phyloP scores from a whole-genome alignment of 2,329 filamentous ascomycete species.

The Ceratocystiopsis brevicomis region DNA sequence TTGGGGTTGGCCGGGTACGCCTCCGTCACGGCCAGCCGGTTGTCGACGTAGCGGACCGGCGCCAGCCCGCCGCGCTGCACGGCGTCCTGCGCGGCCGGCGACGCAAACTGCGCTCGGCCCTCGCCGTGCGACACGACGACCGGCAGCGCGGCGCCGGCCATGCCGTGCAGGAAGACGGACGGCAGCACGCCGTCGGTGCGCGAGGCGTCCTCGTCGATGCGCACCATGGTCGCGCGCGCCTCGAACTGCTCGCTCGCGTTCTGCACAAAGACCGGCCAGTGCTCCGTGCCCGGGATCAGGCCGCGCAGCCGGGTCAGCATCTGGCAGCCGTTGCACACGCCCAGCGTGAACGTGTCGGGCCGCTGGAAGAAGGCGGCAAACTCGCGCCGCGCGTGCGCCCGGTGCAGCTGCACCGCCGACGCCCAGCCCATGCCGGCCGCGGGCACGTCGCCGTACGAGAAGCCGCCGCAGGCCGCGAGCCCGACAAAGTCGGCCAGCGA shows the following conservation, averaged over 20 bases:
- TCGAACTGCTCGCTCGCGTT: constrained; percentile 84
- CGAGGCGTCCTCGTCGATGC: constrained; percentile 41
- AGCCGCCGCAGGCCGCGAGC: constrained; percentile 86
- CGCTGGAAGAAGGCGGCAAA: constrained; percentile 76
- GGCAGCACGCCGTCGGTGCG: constrained; percentile 19
- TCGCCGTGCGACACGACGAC: constrained; percentile 86
- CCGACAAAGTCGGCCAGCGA: constrained; percentile 71
- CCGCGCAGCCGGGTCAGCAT: constrained; percentile 72
- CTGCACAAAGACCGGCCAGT: constrained; percentile 73
- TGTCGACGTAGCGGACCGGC: constrained; percentile 71
- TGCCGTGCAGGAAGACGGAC: constrained; percentile 79
- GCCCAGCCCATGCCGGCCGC: constrained; percentile 96
- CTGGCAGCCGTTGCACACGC: constrained; percentile 95
- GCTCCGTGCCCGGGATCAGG: constrained; percentile 64
- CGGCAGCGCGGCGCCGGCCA: constrained; percentile 64
- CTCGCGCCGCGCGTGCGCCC: constrained; percentile 47
- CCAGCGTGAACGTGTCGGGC: constrained; percentile 76
- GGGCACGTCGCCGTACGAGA: constrained; percentile 64
- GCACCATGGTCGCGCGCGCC: constrained; percentile 65
- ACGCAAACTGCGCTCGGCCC: constrained; percentile 55
- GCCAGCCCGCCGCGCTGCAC: constrained; percentile 51
- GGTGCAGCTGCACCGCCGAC: constrained; percentile 73
- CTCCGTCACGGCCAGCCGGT: constrained; percentile 55
- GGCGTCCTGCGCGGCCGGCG: constrained; percentile 28
- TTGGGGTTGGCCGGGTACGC: constrained; percentile 79